Evolutionary conservation across 352 stramenopile species (phyloP).

Genomic region (Phytopythium vexans): DNA sequence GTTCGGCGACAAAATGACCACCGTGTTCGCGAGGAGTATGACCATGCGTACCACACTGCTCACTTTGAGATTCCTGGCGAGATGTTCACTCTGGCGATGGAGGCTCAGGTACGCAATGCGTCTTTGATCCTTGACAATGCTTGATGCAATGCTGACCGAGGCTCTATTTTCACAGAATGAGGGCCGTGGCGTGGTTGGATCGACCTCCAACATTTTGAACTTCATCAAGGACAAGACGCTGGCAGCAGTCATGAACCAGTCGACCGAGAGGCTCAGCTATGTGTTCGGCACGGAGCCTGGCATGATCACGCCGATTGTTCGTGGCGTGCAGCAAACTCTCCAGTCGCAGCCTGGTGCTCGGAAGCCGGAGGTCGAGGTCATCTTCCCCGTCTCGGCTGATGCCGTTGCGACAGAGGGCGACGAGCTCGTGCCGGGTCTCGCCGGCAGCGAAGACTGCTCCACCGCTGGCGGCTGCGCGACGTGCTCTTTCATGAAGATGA

Average conservation of each 20-base stretch:
- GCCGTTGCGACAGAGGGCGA: slow-evolving; percentile 81
- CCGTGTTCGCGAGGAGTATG: slow-evolving; percentile 91
- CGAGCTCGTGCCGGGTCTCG: slow-evolving; percentile 87
- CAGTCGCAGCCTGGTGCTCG: slow-evolving; percentile 32
- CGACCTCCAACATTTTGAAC: slow-evolving; percentile 96
- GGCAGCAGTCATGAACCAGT: slow-evolving; percentile 66
- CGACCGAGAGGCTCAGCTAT: slow-evolving; percentile 86
- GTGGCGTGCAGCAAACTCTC: slow-evolving; percentile 87
- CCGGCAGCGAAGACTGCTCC: slow-evolving; percentile 94
- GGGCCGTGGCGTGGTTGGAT: slow-evolving; percentile 92
- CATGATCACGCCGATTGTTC: slow-evolving; percentile 98
- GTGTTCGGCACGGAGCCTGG: slow-evolving; percentile 96
- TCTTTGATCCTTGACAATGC: neutral
- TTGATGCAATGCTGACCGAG: neutral
- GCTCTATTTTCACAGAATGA: slow-evolving; percentile 37
- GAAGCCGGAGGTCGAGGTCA: slow-evolving; percentile 93
- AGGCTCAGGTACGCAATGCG: slow-evolving; percentile 48
- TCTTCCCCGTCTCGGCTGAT: slow-evolving; percentile 96
- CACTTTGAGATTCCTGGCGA: slow-evolving; percentile 98
- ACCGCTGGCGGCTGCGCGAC: slow-evolving; percentile 96
- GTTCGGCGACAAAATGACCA: slow-evolving; percentile 94
- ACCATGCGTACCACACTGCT: slow-evolving; percentile 93
- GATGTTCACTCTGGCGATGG: slow-evolving; percentile 98
- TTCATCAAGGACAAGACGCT: slow-evolving; percentile 96
- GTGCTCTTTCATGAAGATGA: slow-evolving; percentile 99